Evolutionary conservation across 78 protist genomes (phyloP).

Genomic region (Andalucia godoyi): DNA sequence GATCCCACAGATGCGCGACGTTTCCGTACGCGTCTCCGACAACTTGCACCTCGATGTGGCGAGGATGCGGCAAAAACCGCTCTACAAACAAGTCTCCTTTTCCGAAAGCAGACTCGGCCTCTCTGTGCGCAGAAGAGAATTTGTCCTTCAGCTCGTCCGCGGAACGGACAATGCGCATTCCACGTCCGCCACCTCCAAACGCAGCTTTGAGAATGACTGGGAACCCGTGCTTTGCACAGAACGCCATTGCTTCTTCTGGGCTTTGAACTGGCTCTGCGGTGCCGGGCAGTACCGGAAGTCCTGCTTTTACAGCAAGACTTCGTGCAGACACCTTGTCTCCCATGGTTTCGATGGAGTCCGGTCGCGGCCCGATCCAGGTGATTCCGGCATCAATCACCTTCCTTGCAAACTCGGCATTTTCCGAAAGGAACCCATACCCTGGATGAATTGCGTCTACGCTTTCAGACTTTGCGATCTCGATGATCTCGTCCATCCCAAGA

Average conservation of each 20-base stretch:
- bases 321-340: conserved; percentile 18
- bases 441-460: conserved; percentile 46
- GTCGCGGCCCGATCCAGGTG: conserved; percentile 19
- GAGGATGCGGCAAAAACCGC: conserved; percentile 25
- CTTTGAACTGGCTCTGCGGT: no score
- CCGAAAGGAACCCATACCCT: conserved; percentile 26
- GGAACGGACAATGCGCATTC: conserved; percentile 24
- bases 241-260: background rate
- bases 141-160: background rate
- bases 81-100: conserved; percentile 55
- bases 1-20: conserved; percentile 43
- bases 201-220: conserved; percentile 49
- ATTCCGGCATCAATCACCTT: background rate
- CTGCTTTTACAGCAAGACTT: background rate
- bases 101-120: conserved; percentile 41
- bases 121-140: conserved; percentile 5
- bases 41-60: conserved; percentile 18
- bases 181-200: conserved; percentile 50
- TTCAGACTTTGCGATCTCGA: conserved; percentile 25
- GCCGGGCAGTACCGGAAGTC: background rate
- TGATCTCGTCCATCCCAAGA: conserved; percentile 33
- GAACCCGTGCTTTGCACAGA: background rate
- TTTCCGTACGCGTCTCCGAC: conserved; percentile 46
- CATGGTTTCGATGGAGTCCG: conserved; percentile 5
- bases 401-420: conserved; percentile 12